These are phyloP conservation scores for Aspergillus sclerotialis DNA, from an alignment of 2,329 filamentous ascomycete genomes.

Conservation along the genomic window DNA sequence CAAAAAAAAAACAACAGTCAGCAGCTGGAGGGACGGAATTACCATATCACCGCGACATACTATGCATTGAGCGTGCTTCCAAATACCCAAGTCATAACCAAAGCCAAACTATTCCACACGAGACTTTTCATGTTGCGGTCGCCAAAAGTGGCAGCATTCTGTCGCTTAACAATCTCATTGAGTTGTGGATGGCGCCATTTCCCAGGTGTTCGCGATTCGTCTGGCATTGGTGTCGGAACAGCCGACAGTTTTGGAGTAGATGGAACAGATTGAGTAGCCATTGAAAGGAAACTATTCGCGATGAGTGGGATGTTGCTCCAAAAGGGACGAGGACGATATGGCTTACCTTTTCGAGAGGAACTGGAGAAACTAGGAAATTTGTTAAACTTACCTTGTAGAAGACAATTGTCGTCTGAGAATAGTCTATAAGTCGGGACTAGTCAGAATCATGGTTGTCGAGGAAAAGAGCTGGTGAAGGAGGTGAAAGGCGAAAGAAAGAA, in stretches of 20 bases:
- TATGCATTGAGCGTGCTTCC: slow-evolving; percentile 31
- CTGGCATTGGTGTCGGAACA: slow-evolving; percentile 18
- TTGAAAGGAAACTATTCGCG: slow-evolving; percentile 12
- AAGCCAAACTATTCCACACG: slow-evolving; percentile 56
- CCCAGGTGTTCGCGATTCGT: slow-evolving; percentile 48
- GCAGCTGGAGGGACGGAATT: background rate
- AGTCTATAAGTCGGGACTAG: background rate
- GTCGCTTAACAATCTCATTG: slow-evolving; percentile 76
- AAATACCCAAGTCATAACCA: slow-evolving; percentile 45
- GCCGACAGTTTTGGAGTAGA: slow-evolving; percentile 35
- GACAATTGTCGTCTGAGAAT: background rate
- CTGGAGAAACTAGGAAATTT: background rate
- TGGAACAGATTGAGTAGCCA: slow-evolving; percentile 31
- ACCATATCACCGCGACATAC: slow-evolving; percentile 18
- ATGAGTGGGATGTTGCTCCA: background rate
- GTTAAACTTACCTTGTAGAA: slow-evolving; percentile 12
- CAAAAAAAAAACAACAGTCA: slow-evolving; percentile 8
- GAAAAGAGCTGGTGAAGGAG: background rate
- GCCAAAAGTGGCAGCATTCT: slow-evolving; percentile 70
- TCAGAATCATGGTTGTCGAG: background rate
- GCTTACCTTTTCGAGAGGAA: too few species aligned
- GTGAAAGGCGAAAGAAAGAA: background rate
- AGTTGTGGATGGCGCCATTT: slow-evolving; percentile 88
- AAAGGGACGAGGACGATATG: background rate
- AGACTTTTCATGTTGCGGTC: slow-evolving; percentile 68